phyloP scores from a whole-genome alignment of 345 rosid genomes.

The Eucalyptus rudis region DNA sequence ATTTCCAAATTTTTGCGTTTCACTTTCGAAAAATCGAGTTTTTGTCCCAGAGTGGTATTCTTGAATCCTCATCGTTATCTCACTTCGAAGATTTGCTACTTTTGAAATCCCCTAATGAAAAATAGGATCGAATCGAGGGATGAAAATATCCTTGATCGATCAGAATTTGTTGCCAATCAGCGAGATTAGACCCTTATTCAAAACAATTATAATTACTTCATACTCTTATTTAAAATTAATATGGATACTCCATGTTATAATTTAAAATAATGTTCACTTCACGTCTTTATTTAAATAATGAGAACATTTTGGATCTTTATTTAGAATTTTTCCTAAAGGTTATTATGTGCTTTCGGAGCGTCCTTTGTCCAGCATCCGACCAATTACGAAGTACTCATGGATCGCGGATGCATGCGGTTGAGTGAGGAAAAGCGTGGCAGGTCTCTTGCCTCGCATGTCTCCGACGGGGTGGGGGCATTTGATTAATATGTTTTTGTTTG shows the following conservation, averaged over 20 bases:
- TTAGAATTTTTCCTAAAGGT: accelerated
- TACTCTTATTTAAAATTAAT: accelerated
- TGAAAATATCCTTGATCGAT: too few species aligned
- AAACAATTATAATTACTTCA: accelerated
- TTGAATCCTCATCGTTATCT: too few species aligned
- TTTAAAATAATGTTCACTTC: too few species aligned
- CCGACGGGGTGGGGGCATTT: not conserved
- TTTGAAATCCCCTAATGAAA: too few species aligned
- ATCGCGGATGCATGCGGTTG: not conserved
- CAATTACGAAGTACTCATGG: not conserved
- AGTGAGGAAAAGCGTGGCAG: not conserved
- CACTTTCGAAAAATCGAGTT: too few species aligned
- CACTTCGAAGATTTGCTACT: accelerated
- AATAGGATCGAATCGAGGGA: too few species aligned
- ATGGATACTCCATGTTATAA: accelerated
- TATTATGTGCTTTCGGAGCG: not conserved
- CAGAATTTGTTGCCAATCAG: accelerated
- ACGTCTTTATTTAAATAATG: accelerated
- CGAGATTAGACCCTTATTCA: accelerated
- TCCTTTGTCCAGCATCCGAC: not conserved
- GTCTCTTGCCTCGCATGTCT: not conserved
- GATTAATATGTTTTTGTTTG: not conserved
- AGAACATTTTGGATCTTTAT: accelerated
- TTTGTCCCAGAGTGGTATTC: accelerated
- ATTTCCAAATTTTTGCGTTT: accelerated